A percentile compares a stretch with the other conserved stretches of the same genome.
Evolutionary conservation across 2,329 filamentous ascomycete genomes (phyloP).

Genomic region (Fusarium chaquense): DNA sequence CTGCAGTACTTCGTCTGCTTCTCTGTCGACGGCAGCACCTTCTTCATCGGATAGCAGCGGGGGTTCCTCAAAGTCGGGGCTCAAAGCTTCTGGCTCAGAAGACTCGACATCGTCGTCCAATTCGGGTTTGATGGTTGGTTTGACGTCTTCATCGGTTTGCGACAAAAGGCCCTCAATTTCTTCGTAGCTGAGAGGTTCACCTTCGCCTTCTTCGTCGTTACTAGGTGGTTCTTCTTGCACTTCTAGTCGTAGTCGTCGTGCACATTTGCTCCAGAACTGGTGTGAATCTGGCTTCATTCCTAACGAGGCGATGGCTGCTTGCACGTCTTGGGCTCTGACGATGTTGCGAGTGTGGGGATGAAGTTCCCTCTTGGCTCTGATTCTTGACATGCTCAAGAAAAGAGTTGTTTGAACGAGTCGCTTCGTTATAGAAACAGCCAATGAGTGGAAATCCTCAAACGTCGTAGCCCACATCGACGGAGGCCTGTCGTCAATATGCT

Average conservation of each 20-base stretch:
- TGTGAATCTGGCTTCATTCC: slow-evolving; percentile 55
- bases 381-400: slow-evolving; percentile 76
- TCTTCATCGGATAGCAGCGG: slow-evolving; percentile 44
- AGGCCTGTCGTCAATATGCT: slow-evolving; percentile 65
- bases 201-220: slow-evolving; percentile 41
- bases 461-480: slow-evolving; percentile 81
- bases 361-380: slow-evolving; percentile 63
- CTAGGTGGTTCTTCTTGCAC: slow-evolving; percentile 56
- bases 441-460: slow-evolving; percentile 78
- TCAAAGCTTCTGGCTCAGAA: slow-evolving; percentile 24
- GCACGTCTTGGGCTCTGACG: slow-evolving; percentile 61
- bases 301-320: slow-evolving; percentile 62
- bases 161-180: slow-evolving; percentile 33
- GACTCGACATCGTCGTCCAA: background rate
- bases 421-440: slow-evolving; percentile 75
- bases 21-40: slow-evolving; percentile 49
- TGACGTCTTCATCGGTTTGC: slow-evolving; percentile 18
- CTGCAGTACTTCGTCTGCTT: slow-evolving; percentile 58
- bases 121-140: slow-evolving; percentile 1
- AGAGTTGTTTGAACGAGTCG: slow-evolving; percentile 77
- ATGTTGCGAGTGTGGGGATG: slow-evolving; percentile 47
- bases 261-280: slow-evolving; percentile 61
- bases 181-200: slow-evolving; percentile 35
- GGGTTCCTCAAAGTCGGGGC: slow-evolving; percentile 35
- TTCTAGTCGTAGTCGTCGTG: slow-evolving; percentile 63